Evolutionary conservation across 192 early-diverging fungal genomes (phyloP), one percentile per base, ranked within the genome.

Genomic region (Coemansia sp.): DNA sequence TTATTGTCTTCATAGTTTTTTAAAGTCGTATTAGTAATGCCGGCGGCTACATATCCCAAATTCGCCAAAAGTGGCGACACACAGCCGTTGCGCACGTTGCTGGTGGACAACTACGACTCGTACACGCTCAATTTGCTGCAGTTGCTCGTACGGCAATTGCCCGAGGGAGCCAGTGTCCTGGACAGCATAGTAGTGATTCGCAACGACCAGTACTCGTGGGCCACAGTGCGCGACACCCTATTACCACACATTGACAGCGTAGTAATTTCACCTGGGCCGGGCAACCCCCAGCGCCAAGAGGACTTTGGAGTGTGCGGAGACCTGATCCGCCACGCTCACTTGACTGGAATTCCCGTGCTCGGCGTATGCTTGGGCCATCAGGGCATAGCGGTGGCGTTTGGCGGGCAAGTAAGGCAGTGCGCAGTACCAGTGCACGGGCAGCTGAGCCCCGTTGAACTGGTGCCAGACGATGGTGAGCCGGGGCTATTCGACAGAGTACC

Each of bases 81-180:
- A 45, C 63, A 37, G 42, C 80, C 70, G 2, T 7, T 58, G 56
- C 75, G 82, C n/a, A 71, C 69, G 0, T 74, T 98, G 21, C 90
- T 98, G 51, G 87, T 98, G 53, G 96, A 98, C 77, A 96, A 98
- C 84, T 96, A 96, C 70, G 96, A 98, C 76, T 96, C 94, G 13
- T 98, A 98, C 72, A 98, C 96, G 2, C 93, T 94, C 79, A 98
- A 98, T 73, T 83, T 98, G n/a, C 72, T 91, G 55, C 93, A 94
- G 69, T 81, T 94, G 24, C 87, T 85, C 45, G 21, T 37, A 20
- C 42, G 40, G 36, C 56, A 60, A 59, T 63, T 45, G 26, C 38
- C 53, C 1, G 36, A 67, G 9, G 56, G 56, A 18, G 20, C 18
- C 33, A 34, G 20, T 7, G 35, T 58, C 6, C 20, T 58, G 56